Evolutionary conservation across 2,329 filamentous ascomycete species (phyloP).

Genomic region (Rasamsonia emersonii): DNA sequence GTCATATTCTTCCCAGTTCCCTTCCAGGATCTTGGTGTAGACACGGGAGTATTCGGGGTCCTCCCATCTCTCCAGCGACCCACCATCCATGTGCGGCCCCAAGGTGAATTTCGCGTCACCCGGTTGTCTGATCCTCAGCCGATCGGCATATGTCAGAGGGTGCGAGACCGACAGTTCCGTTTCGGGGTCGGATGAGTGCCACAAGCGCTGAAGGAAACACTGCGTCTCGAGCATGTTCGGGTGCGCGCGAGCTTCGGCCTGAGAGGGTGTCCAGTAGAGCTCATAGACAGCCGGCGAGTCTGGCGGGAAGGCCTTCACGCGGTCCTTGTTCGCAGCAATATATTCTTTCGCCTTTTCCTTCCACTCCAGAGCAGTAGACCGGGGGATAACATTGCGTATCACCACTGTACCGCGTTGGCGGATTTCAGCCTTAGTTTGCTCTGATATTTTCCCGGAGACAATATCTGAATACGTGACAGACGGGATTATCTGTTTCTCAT

Average conservation of each 20-base stretch:
- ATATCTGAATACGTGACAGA: slow-evolving; percentile 34
- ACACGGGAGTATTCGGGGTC: slow-evolving; percentile 60
- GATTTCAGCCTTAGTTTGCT: slow-evolving; percentile 41
- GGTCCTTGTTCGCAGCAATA: slow-evolving; percentile 49
- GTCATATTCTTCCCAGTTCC: slow-evolving; percentile 73
- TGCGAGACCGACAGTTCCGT: slow-evolving; percentile 45
- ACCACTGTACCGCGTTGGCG: slow-evolving; percentile 54
- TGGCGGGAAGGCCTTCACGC: slow-evolving; percentile 53
- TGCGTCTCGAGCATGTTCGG: slow-evolving; percentile 56
- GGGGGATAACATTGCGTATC: slow-evolving; percentile 56
- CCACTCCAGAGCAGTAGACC: slow-evolving; percentile 53
- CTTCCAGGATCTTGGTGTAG: slow-evolving; percentile 65
- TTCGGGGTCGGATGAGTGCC: slow-evolving; percentile 48
- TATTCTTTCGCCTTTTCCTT: slow-evolving; percentile 60
- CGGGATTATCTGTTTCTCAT: slow-evolving; percentile 28
- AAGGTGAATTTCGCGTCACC: slow-evolving; percentile 63
- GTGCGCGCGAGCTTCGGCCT: slow-evolving; percentile 60
- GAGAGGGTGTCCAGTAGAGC: slow-evolving; percentile 41
- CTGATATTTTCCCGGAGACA: slow-evolving; percentile 26
- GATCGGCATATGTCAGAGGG: slow-evolving; percentile 61
- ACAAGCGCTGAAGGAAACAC: slow-evolving; percentile 54
- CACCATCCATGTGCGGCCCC: slow-evolving; percentile 65
- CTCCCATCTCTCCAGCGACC: slow-evolving; percentile 69
- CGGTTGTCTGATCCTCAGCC: slow-evolving; percentile 61
- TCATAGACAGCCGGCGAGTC: slow-evolving; percentile 58